Conservation (phyloP, 768 basidiomycete species). For the Punctularia strigosozonata region DNA sequence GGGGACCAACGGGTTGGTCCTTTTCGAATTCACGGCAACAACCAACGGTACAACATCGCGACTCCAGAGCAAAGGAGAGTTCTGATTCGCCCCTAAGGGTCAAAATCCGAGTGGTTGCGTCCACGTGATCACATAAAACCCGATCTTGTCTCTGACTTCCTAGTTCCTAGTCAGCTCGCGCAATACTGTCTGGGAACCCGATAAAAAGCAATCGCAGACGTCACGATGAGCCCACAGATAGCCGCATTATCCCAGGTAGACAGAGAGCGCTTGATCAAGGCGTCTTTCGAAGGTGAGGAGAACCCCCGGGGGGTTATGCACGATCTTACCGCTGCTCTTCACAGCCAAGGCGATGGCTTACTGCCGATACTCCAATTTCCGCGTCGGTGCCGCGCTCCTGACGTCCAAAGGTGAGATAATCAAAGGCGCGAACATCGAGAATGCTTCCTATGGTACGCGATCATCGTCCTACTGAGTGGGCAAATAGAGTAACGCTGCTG, state of each 20-base stretch:
- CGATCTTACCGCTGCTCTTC: neutral
- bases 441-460: conserved; percentile 71
- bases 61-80: too few relatives aligned
- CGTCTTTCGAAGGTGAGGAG: conserved; percentile 44
- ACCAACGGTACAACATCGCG: too few relatives aligned
- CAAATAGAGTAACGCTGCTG: neutral
- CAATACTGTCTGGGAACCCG: too few relatives aligned
- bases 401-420: conserved; percentile 59
- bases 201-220: too few relatives aligned
- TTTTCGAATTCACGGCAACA: too few relatives aligned
- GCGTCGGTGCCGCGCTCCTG: conserved; percentile 83
- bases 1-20: too few relatives aligned
- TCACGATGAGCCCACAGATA: neutral
- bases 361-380: conserved; percentile 82
- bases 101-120: too few relatives aligned
- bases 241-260: conserved; percentile 26
- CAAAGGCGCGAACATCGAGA: conserved; percentile 88
- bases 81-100: too few relatives aligned
- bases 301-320: neutral
- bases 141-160: too few relatives aligned
- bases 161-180: too few relatives aligned
- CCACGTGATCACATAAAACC: too few relatives aligned
- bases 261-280: conserved; percentile 37
- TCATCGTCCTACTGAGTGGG: neutral
- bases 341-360: conserved; percentile 66